Conservation (phyloP, 2,329 filamentous ascomycete genomes). For the Phialophora chinensis region DNA sequence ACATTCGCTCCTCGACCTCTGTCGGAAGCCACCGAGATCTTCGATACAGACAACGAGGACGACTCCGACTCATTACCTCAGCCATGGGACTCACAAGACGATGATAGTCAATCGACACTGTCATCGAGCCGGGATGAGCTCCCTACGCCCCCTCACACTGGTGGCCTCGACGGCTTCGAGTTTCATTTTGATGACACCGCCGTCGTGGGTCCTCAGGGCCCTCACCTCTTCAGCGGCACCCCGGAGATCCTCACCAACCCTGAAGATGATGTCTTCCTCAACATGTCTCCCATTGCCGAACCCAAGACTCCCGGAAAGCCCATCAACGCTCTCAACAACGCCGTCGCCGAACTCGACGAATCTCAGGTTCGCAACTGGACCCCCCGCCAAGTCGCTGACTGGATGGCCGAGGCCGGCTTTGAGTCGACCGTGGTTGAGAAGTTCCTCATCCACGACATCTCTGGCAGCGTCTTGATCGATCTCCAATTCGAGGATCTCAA, state of each 20-base stretch:
- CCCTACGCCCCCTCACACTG: constrained; percentile 77
- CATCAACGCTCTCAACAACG: constrained; percentile 39
- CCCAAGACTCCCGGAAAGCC: constrained; percentile 26
- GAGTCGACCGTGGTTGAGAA: constrained; percentile 78
- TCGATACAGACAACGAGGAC: constrained; percentile 46
- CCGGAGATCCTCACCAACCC: constrained; percentile 30
- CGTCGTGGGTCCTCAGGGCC: constrained; percentile 76
- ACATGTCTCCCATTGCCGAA: constrained; percentile 27
- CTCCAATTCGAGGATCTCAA: constrained; percentile 83
- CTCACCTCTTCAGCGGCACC: constrained; percentile 79
- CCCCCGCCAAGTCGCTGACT: constrained; percentile 58
- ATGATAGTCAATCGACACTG: constrained; percentile 79
- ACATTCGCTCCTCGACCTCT: constrained; percentile 39
- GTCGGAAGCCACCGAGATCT: constrained; percentile 46
- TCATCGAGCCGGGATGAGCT: constrained; percentile 83
- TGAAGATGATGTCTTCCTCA: constrained; percentile 34
- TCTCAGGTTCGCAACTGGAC: constrained; percentile 44
- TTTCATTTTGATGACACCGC: constrained; percentile 60
- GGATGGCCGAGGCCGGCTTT: constrained; percentile 84
- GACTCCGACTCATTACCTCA: constrained; percentile 40
- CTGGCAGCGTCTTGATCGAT: constrained; percentile 83
- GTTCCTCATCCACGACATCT: constrained; percentile 92
- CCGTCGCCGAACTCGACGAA: constrained; percentile 43
- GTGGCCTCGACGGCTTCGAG: constrained; percentile 65
- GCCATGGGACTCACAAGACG: constrained; percentile 34